These are phyloP conservation scores for Ziziphus jujuba DNA, from an alignment of 306 rosid species.

Conservation along the genomic window DNA sequence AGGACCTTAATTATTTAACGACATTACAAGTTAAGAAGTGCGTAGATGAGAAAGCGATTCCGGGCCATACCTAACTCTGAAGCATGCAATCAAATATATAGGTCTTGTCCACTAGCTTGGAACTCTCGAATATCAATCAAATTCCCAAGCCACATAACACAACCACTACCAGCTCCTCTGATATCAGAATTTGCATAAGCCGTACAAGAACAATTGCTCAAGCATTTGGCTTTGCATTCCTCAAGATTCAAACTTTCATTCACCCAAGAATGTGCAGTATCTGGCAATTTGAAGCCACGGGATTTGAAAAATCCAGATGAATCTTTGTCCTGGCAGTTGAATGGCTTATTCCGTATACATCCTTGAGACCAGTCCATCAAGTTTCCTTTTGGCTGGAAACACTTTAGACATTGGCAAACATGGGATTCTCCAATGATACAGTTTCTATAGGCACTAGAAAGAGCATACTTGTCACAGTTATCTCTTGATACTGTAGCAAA, in stretches of 20 bases:
- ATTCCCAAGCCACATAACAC: conserved; percentile 50
- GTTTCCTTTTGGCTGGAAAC: conserved; percentile 30
- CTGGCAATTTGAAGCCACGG: conserved; percentile 40
- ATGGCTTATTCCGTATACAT: conserved; percentile 30
- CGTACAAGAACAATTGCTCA: conserved; percentile 53
- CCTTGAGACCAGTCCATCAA: conserved; percentile 36
- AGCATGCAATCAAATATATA: conserved; percentile 33
- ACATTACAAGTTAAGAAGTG: too few relatives aligned
- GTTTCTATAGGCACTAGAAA: conserved; percentile 35
- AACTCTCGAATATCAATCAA: conserved; percentile 34
- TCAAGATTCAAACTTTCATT: conserved; percentile 32
- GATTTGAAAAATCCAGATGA: conserved; percentile 23
- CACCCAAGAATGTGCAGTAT: conserved; percentile 30
- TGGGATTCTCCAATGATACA: conserved; percentile 17
- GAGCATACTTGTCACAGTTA: conserved; percentile 6
- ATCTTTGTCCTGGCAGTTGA: conserved; percentile 32
- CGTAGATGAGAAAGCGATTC: too few relatives aligned
- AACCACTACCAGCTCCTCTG: conserved; percentile 46
- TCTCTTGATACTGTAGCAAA: conserved; percentile 38
- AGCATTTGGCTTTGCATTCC: conserved; percentile 47
- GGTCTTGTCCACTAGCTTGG: conserved; percentile 24
- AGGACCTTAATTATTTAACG: too few relatives aligned
- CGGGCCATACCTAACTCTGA: conserved; percentile 33
- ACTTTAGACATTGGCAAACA: conserved; percentile 41
- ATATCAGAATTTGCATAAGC: conserved; percentile 44